Evolutionary conservation across 495 filamentous ascomycete species (phyloP).

Genomic region (Trichocladium antarcticum): DNA sequence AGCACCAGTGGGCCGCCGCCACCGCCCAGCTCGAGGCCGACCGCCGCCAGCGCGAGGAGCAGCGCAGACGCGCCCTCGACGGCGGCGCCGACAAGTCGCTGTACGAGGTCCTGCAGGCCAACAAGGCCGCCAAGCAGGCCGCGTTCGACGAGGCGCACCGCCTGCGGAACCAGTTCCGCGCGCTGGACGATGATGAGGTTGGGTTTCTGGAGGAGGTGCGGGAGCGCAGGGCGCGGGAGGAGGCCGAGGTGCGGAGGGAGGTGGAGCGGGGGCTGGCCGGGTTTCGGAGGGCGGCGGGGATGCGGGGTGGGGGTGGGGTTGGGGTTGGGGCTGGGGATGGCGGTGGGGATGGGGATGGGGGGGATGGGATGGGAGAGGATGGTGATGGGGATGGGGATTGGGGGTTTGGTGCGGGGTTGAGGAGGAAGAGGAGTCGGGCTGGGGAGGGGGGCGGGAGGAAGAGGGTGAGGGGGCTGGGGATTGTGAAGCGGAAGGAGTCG

Average conservation of each 20-base stretch:
- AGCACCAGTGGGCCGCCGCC: conserved; percentile 54
- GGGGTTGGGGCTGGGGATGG: conserved; percentile 17
- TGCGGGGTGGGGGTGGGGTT: conserved; percentile 17
- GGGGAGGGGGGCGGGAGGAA: conserved; percentile 15
- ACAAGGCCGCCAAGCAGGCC: conserved; percentile 95
- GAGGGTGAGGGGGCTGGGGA: conserved; percentile 13
- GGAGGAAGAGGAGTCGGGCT: neutral
- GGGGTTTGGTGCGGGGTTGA: conserved; percentile 20
- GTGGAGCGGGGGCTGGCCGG: conserved; percentile 58
- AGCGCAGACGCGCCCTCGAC: conserved; percentile 31
- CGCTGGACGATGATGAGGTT: conserved; percentile 86
- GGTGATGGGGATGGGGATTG: conserved; percentile 8
- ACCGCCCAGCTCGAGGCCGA: conserved; percentile 61
- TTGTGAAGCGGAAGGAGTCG: conserved; percentile 3
- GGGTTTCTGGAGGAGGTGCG: conserved; percentile 78
- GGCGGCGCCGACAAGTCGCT: conserved; percentile 53
- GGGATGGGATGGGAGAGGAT: conserved; percentile 7
- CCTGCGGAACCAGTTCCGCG: conserved; percentile 86
- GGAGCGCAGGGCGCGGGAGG: conserved; percentile 56
- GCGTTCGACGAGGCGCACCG: conserved; percentile 84
- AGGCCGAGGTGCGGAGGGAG: conserved; percentile 62
- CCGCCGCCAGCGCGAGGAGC: conserved; percentile 46
- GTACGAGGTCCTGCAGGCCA: conserved; percentile 79
- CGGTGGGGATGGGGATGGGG: conserved; percentile 18
- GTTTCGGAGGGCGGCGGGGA: conserved; percentile 50